Conservation (phyloP, 768 basidiomycete genomes). For the Podaxis sp. region DNA sequence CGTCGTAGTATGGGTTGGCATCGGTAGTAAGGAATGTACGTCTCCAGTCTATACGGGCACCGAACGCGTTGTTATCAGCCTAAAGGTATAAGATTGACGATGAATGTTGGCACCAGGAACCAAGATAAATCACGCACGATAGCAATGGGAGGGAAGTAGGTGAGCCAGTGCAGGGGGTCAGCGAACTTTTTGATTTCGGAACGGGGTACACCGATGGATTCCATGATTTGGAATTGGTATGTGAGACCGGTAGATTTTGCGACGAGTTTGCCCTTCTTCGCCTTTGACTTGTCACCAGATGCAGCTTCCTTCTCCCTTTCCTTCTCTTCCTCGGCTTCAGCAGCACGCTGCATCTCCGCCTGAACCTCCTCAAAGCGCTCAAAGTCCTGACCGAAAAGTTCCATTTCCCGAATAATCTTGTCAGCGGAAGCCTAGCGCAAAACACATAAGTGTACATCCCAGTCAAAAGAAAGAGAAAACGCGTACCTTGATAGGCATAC, state of each 20-base stretch:
- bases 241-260: slow-evolving; percentile 92
- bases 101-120: not conserved
- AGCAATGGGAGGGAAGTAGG: slow-evolving; percentile 95
- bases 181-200: slow-evolving; percentile 94
- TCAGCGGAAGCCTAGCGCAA: slow-evolving; percentile 81
- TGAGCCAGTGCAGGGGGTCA: slow-evolving; percentile 91
- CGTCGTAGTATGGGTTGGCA: slow-evolving; percentile 95
- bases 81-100: slow-evolving; percentile 8
- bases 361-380: slow-evolving; percentile 57
- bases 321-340: slow-evolving; percentile 45
- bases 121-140: slow-evolving; percentile 47
- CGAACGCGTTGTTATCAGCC: slow-evolving; percentile 79
- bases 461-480: not conserved
- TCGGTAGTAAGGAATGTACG: slow-evolving; percentile 92
- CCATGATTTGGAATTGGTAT: slow-evolving; percentile 99
- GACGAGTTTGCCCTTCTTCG: slow-evolving; percentile 91
- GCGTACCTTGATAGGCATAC: slow-evolving; percentile 98
- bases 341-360: slow-evolving; percentile 43
- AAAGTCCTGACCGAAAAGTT: slow-evolving; percentile 91
- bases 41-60: slow-evolving; percentile 98
- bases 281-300: slow-evolving; percentile 64
- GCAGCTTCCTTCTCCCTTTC: slow-evolving; percentile 40
- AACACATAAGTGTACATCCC: not conserved
- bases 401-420: slow-evolving; percentile 96
- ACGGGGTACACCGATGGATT: slow-evolving; percentile 86